Conservation (phyloP, 805 yeast genomes). For the Saccharomycopsis malanga region DNA sequence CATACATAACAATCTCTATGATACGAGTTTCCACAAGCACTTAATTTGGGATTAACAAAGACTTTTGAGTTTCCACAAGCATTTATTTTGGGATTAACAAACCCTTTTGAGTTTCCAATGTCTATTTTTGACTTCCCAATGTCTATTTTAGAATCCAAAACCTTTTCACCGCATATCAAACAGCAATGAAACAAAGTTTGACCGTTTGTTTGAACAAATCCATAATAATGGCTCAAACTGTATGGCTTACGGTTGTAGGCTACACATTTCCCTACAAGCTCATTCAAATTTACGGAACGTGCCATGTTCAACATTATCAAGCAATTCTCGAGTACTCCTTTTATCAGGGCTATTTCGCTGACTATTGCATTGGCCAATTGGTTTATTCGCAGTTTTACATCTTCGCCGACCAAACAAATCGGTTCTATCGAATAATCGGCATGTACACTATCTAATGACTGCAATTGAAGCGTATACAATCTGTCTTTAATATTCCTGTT, state of each 20-base stretch:
- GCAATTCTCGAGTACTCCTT: conserved; percentile 3
- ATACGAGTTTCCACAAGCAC: background rate
- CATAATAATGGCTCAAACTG: background rate
- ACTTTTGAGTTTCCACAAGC: background rate
- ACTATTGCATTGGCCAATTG: background rate
- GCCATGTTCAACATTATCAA: conserved; percentile 1
- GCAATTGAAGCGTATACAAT: background rate
- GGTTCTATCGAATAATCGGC: background rate
- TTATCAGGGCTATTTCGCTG: background rate
- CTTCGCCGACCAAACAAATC: background rate
- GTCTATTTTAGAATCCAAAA: background rate
- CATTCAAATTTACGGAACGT: background rate
- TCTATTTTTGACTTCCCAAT: background rate
- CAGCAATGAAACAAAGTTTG: background rate
- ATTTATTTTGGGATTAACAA: background rate
- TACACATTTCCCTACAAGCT: background rate
- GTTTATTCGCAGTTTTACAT: background rate
- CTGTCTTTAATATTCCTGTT: background rate
- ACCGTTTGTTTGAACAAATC: background rate
- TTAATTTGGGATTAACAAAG: background rate
- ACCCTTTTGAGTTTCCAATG: background rate
- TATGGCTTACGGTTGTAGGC: background rate
- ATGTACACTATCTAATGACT: background rate
- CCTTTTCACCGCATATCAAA: background rate
- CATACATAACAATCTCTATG: background rate